Percentiles rank a stretch among this genome's conserved stretches.
Conservation (phyloP, 257 asterid genomes). For the Nicotiana attenuata region DNA sequence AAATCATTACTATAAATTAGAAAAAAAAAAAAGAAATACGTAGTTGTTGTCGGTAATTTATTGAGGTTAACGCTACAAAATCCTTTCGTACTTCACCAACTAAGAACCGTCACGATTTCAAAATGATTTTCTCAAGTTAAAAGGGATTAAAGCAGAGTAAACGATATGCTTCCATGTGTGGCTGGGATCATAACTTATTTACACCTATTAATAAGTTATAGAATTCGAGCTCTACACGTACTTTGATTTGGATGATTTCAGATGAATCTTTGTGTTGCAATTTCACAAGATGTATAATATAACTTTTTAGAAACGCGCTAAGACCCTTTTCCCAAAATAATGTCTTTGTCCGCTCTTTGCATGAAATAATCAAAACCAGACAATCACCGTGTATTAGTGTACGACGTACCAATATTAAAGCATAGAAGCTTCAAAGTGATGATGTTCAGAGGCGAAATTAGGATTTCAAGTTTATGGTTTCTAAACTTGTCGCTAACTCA, state of each 20-base stretch:
- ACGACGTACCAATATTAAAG: not conserved
- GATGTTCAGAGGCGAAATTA: too few relatives aligned
- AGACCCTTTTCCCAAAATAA: not conserved
- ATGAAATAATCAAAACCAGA: not conserved
- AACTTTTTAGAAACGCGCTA: not conserved
- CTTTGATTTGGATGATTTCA: not conserved
- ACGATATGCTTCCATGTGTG: not conserved
- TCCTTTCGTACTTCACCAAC: too few relatives aligned
- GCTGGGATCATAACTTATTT: slow-evolving; percentile 1
- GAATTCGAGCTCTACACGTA: not conserved
- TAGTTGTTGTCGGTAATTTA: too few relatives aligned
- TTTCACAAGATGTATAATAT: not conserved
- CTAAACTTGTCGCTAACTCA: too few relatives aligned
- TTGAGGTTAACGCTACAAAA: too few relatives aligned
- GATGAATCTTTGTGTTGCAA: not conserved
- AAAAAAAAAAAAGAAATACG: too few relatives aligned
- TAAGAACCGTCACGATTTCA: not conserved
- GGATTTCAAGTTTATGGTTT: too few relatives aligned
- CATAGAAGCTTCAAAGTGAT: not conserved
- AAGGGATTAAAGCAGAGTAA: not conserved
- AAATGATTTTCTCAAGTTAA: not conserved
- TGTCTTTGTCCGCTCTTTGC: not conserved
- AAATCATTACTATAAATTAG: too few relatives aligned
- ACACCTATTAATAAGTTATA: not conserved
- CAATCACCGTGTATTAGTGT: not conserved